Conservation (phyloP, 1,284 basidiomycete genomes). For the Sanguinoderma infundibulare region DNA sequence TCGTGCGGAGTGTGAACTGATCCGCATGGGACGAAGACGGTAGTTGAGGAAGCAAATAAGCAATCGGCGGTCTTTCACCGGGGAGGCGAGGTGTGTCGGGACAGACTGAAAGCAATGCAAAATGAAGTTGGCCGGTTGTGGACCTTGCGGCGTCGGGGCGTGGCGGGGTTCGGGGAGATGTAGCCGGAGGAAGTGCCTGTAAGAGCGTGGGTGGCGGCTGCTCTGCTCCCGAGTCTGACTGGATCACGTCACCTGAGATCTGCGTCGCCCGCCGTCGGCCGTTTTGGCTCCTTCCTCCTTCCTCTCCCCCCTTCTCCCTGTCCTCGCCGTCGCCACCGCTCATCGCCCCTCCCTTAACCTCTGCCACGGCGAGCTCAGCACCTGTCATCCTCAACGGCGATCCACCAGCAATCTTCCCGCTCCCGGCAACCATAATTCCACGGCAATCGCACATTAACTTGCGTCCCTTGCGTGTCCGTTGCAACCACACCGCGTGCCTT, state of each 20-base stretch:
- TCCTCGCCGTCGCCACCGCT: conserved; percentile 9
- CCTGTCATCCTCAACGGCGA: conserved; percentile 2
- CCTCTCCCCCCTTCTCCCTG: conserved; percentile 1
- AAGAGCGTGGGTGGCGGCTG: background rate
- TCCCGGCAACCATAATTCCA: conserved; percentile 6
- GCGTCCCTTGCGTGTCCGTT: conserved; percentile 11
- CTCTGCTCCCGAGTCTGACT: background rate
- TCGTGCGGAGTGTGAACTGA: conserved; percentile 9
- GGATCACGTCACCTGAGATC: conserved; percentile 22
- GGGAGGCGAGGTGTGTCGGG: background rate
- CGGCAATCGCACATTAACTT: conserved; percentile 20
- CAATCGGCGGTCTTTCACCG: background rate
- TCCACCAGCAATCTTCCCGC: conserved; percentile 12
- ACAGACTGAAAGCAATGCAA: background rate
- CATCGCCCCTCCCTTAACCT: conserved; percentile 7
- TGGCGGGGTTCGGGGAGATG: background rate
- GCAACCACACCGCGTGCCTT: conserved; percentile 20
- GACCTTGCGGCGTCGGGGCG: background rate
- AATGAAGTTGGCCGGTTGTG: too few relatives aligned
- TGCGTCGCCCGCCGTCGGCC: conserved; percentile 13
- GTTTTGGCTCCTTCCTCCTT: conserved; percentile 12
- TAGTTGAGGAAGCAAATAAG: background rate
- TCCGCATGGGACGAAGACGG: too few relatives aligned
- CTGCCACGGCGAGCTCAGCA: conserved; percentile 9
- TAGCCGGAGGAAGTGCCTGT: background rate